Conservation (phyloP, 140 eudicot genomes). For the Bidens hawaiensis region DNA sequence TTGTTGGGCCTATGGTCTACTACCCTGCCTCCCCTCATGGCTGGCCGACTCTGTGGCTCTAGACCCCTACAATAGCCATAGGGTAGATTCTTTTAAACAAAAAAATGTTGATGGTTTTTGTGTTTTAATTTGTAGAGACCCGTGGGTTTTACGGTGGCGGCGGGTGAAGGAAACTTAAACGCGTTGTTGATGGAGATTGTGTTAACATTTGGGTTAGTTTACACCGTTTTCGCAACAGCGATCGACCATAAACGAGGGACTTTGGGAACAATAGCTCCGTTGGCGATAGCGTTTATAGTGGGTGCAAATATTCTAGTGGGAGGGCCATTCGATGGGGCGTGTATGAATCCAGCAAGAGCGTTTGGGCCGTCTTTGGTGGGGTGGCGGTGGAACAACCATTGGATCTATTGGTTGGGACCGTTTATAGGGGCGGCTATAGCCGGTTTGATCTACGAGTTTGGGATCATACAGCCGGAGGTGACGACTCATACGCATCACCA, state of each 20-base stretch:
- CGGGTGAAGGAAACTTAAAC: slow-evolving; percentile 54
- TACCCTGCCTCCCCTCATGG: too few relatives aligned
- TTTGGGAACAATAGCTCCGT: slow-evolving; percentile 72
- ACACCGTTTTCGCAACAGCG: slow-evolving; percentile 75
- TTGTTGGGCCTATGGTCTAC: too few relatives aligned
- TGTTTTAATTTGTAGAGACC: slow-evolving; percentile 51
- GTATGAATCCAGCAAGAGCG: slow-evolving; percentile 90
- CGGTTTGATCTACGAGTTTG: slow-evolving; percentile 68
- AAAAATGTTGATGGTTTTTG: background rate
- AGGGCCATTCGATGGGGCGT: slow-evolving; percentile 84
- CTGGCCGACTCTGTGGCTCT: too few relatives aligned
- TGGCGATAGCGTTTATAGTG: slow-evolving; percentile 70
- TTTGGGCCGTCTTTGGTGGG: slow-evolving; percentile 92
- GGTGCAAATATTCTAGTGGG: slow-evolving; percentile 85
- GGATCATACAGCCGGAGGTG: slow-evolving; percentile 51
- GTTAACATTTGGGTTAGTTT: slow-evolving; percentile 69
- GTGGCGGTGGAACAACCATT: slow-evolving; percentile 87
- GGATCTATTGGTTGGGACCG: slow-evolving; percentile 97
- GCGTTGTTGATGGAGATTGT: slow-evolving; percentile 73
- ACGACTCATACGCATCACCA: slow-evolving; percentile 61
- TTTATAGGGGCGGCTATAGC: slow-evolving; percentile 72
- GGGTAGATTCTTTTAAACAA: too few relatives aligned
- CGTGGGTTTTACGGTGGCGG: slow-evolving; percentile 57
- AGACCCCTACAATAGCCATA: too few relatives aligned
- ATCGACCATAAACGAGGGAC: slow-evolving; percentile 79